These are phyloP conservation scores for Lumnitzera littorea DNA, from an alignment of 345 rosid genomes.

Conservation along the genomic window DNA sequence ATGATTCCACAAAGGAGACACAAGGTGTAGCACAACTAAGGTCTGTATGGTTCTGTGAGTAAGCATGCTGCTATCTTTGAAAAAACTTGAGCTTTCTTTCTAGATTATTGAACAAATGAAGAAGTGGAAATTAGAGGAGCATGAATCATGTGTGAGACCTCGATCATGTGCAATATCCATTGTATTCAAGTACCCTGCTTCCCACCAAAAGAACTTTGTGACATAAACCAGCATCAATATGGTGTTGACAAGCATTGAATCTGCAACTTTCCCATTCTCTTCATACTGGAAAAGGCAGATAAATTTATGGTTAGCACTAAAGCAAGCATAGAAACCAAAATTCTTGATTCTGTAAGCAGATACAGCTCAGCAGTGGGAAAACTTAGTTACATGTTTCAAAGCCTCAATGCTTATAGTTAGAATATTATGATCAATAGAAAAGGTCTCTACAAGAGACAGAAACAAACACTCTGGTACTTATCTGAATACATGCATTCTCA, in stretches of 20 bases:
- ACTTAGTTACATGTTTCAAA: too few species aligned
- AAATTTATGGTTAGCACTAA: too few species aligned
- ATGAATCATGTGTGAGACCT: constrained; percentile 43
- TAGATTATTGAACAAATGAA: not conserved
- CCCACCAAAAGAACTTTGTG: constrained; percentile 99
- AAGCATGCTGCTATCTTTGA: too few species aligned
- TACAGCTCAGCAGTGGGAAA: too few species aligned
- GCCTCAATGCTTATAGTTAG: too few species aligned
- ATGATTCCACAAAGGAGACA: not conserved
- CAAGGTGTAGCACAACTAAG: not conserved
- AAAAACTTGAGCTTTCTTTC: not conserved
- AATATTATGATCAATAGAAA: too few species aligned
- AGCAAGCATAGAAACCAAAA: constrained; percentile 3
- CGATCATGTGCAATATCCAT: constrained; percentile 99
- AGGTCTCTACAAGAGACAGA: too few species aligned
- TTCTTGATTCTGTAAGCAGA: too few species aligned
- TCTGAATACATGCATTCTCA: too few species aligned
- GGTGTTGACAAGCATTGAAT: constrained; percentile 95
- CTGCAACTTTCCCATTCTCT: constrained; percentile 65
- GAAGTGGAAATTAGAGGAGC: not conserved
- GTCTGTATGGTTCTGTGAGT: too few species aligned
- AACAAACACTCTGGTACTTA: too few species aligned
- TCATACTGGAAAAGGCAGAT: constrained; percentile 52
- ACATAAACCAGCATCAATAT: constrained; percentile 79
- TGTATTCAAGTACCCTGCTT: constrained; percentile 96